Percentiles rank a stretch among this genome's conserved stretches.
phyloP scores from a whole-genome alignment of 805 yeast species.

The Spathaspora gorwiae region DNA sequence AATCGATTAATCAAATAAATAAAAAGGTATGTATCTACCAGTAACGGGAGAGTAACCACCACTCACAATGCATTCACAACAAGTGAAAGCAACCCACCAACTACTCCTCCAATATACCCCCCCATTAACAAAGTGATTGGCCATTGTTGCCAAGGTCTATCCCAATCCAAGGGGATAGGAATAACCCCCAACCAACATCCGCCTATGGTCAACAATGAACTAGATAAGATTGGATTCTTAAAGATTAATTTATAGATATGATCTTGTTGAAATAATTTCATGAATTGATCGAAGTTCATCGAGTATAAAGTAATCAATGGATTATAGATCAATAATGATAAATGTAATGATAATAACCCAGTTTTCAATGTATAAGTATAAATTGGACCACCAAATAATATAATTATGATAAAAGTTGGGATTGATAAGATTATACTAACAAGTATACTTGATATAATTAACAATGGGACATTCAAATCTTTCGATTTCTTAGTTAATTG shows the following conservation, averaged over 20 bases:
- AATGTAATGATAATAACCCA: constrained; percentile 54
- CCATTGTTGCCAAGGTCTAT: constrained; percentile 94
- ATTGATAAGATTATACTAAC: constrained; percentile 32
- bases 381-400: constrained; percentile 81
- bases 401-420: constrained; percentile 37
- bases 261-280: constrained; percentile 16
- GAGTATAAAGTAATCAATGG: constrained; percentile 59
- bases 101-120: constrained; percentile 64
- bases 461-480: constrained; percentile 15
- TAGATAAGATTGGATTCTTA: constrained; percentile 22
- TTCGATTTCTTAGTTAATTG: constrained; percentile 6
- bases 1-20: too few relatives aligned
- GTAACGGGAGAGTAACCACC: too few relatives aligned
- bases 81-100: constrained; percentile 43
- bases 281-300: constrained; percentile 42
- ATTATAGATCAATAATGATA: constrained; percentile 54
- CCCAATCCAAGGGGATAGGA: constrained; percentile 97
- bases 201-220: constrained; percentile 27
- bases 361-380: constrained; percentile 51
- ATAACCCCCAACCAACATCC: constrained; percentile 93
- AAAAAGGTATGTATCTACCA: too few relatives aligned
- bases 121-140: constrained; percentile 86
- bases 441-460: constrained; percentile 23
- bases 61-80: not conserved
- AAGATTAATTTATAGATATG: constrained; percentile 17